These are phyloP conservation scores for Antarctomyces pellizariae DNA, from an alignment of 495 filamentous ascomycete species.

Conservation along the genomic window DNA sequence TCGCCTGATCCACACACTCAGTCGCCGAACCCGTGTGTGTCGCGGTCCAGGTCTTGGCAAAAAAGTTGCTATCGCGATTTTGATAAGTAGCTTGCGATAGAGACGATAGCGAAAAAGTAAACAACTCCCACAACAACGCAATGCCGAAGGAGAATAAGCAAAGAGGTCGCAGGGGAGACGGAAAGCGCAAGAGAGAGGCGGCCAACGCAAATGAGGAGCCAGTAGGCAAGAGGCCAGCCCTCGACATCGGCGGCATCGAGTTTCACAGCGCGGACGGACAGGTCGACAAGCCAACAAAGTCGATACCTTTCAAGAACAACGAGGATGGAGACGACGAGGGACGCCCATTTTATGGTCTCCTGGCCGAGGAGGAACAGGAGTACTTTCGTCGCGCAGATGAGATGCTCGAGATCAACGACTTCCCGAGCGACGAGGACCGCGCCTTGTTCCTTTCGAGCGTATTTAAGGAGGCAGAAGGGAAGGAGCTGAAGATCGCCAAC, in stretches of 20 bases:
- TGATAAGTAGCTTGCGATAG: slow-evolving; percentile 4
- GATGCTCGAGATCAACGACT: slow-evolving; percentile 70
- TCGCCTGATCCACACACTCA: no score
- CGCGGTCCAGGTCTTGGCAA: no score
- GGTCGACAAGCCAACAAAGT: slow-evolving; percentile 9
- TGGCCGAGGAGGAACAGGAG: slow-evolving; percentile 75
- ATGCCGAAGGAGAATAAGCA: slow-evolving; percentile 43
- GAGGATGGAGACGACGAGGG: slow-evolving; percentile 15
- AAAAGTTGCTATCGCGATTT: no score
- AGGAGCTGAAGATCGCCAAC: slow-evolving; percentile 86
- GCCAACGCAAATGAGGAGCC: slow-evolving; percentile 21
- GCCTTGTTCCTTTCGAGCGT: slow-evolving; percentile 63
- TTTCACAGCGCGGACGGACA: neutral
- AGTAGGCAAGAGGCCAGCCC: slow-evolving; percentile 17
- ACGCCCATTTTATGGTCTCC: slow-evolving; percentile 61
- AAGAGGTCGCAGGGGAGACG: slow-evolving; percentile 39
- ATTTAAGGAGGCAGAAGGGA: slow-evolving; percentile 64
- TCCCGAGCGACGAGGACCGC: slow-evolving; percentile 53
- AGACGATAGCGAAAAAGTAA: slow-evolving; percentile 1
- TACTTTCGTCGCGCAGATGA: slow-evolving; percentile 81
- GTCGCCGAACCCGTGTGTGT: no score
- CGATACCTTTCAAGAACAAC: slow-evolving; percentile 13
- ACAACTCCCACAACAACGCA: slow-evolving; percentile 5
- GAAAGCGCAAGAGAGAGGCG: slow-evolving; percentile 22
- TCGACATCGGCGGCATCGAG: slow-evolving; percentile 9